Evolutionary conservation across 805 yeast genomes (phyloP).

Genomic region (Wickerhamiella azyma): DNA sequence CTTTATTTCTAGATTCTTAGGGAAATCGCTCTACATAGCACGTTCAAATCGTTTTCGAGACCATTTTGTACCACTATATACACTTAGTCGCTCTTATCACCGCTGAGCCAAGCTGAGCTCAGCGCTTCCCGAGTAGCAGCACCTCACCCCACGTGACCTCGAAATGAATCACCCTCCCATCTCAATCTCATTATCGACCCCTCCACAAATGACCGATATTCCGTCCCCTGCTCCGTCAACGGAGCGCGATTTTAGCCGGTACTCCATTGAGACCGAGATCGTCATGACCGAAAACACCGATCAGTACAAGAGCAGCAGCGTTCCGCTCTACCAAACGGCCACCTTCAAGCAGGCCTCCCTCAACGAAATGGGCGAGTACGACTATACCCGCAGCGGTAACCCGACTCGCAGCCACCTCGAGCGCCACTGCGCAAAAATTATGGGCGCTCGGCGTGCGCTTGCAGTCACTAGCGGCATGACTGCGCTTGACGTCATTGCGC

Average conservation of each 20-base stretch:
- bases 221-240: conserved; percentile 29
- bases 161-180: background rate
- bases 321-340: conserved; percentile 88
- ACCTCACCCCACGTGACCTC: background rate
- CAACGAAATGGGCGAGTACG: conserved; percentile 65
- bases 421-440: conserved; percentile 59
- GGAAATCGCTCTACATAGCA: too few relatives aligned
- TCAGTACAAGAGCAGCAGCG: conserved; percentile 63
- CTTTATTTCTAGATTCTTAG: too few relatives aligned
- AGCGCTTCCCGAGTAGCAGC: too few relatives aligned
- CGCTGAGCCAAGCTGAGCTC: too few relatives aligned
- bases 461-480: conserved; percentile 92
- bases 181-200: background rate
- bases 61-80: too few relatives aligned
- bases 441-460: conserved; percentile 61
- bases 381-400: conserved; percentile 84
- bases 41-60: too few relatives aligned
- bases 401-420: conserved; percentile 81
- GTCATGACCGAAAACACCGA: conserved; percentile 51
- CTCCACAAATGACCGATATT: conserved; percentile 13
- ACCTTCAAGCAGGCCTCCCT: conserved; percentile 75
- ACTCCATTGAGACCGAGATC: conserved; percentile 54
- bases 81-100: too few relatives aligned
- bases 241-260: conserved; percentile 25
- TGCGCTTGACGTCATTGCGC: conserved; percentile 70